Evolutionary conservation across 2,329 filamentous ascomycete genomes (phyloP).

Genomic region (Lecanoromycetidae sp.): DNA sequence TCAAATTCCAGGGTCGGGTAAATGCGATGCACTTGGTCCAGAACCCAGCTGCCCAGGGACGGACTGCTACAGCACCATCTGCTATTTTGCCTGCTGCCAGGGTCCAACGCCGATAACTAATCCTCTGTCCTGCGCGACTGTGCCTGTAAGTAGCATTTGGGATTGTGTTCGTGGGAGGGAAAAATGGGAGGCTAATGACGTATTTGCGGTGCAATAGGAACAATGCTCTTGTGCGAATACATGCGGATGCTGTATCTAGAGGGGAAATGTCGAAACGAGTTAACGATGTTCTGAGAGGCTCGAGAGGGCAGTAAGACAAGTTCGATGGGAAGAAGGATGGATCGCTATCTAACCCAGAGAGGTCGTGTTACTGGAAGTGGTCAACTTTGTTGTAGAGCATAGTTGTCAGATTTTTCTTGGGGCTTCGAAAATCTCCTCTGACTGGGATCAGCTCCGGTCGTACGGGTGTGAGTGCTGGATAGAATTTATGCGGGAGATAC

Average conservation of each 20-base stretch:
- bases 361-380: too few species aligned
- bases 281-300: too few species aligned
- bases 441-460: too few species aligned
- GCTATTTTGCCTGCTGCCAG: slow-evolving; percentile 1
- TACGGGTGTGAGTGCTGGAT: too few species aligned
- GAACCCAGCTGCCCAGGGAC: not conserved
- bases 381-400: too few species aligned
- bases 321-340: too few species aligned
- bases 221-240: not conserved
- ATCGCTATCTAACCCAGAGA: too few species aligned
- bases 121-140: not conserved
- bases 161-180: not conserved
- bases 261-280: too few species aligned
- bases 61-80: not conserved
- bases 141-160: not conserved
- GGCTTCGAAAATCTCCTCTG: too few species aligned
- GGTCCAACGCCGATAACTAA: not conserved
- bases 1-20: not conserved
- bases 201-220: not conserved
- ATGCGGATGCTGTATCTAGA: not conserved
- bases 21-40: not conserved
- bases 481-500: too few species aligned
- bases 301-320: too few species aligned
- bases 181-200: not conserved
- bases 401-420: too few species aligned